Base-by-base conservation (phyloP, 2,329 filamentous ascomycete species). In the Ascochyta pisi region DNA sequence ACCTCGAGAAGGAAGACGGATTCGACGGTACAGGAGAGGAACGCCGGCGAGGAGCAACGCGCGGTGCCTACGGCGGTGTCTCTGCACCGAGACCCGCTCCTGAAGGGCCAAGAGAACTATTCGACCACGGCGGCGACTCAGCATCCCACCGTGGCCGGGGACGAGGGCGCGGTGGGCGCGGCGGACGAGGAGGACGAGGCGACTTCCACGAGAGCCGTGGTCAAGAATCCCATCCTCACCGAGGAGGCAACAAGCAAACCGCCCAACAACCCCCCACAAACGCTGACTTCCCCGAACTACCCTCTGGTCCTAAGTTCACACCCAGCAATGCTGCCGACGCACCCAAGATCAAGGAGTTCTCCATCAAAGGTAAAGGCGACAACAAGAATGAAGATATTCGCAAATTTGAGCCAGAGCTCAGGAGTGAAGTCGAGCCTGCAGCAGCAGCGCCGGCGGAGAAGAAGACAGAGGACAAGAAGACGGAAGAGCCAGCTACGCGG, bases 1-100 rank as follows among this genome's bases (percentile, higher is more conserved):
- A 88, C 69, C 77, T 81, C 4, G 81, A 85, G 61, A 88, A 88
- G 72, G 83, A 86, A 58, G 83, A 85, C 37, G 81, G 84, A 41
- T 85, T 77, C 70, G 64, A 65, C 4, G 68, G 80, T 63, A 77
- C 65, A 54, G 76, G 59, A 60, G 79, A 65, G 64, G 78, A 62
- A 70, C 72, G 67, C 48, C 73, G 77, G 9, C 75, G 79, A 19
- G 77, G 79, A 23, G 81, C 78, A 57, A 71, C 79, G 26, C 74
- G 83, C 29, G 83, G 82, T 9, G 81, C 82, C 60, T 77, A 84
- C 61, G 83, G 83, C 8, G 82, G 79, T 24, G 76, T 84, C 8
- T 76, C 76, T 3, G 59, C 61, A 5, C 58, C 66, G 6, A 35
- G 77, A 70, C 59, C 51, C 6, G 71, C 73, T 31, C 68, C 68